These are phyloP conservation scores for Hysterium pulicare DNA, from an alignment of 2,329 filamentous ascomycete species.

Conservation along the genomic window DNA sequence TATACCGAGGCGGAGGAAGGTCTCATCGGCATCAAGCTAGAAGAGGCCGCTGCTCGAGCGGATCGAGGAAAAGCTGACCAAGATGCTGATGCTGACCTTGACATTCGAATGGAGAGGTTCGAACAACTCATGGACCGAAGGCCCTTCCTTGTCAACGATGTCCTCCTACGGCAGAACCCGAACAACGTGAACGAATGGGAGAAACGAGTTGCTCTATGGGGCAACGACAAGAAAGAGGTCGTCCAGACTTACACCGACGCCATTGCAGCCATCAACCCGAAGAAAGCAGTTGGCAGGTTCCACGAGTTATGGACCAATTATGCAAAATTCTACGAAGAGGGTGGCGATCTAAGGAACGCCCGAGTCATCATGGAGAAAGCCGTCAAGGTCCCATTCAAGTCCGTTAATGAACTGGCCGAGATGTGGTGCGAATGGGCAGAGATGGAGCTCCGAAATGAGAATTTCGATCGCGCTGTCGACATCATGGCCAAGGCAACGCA, in stretches of 20 bases:
- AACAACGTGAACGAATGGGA: constrained; percentile 97
- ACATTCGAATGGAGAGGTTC: constrained; percentile 96
- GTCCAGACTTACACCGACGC: constrained; percentile 94
- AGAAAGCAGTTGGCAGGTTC: constrained; percentile 89
- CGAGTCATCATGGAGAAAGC: constrained; percentile 96
- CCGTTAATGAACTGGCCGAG: constrained; percentile 92
- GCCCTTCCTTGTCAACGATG: constrained; percentile 94
- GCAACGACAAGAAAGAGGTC: constrained; percentile 84
- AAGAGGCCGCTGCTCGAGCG: constrained; percentile 75
- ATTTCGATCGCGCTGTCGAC: constrained; percentile 88
- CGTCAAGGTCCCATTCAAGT: constrained; percentile 96
- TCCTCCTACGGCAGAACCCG: constrained; percentile 89
- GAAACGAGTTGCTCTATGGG: constrained; percentile 93
- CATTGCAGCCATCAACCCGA: constrained; percentile 87
- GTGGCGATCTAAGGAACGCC: constrained; percentile 78
- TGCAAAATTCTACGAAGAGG: constrained; percentile 92
- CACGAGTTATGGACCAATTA: constrained; percentile 96
- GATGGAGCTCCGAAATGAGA: constrained; percentile 93
- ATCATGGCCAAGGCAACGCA: constrained; percentile 98
- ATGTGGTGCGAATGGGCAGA: constrained; percentile 99
- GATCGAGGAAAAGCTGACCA: constrained; percentile 75
- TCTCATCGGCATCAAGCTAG: constrained; percentile 87
- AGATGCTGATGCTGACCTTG: constrained; percentile 87
- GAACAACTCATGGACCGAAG: constrained; percentile 97
- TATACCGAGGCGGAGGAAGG: constrained; percentile 98